These are phyloP conservation scores for Nepenthes mirabilis DNA, from an alignment of 148 eudicot genomes.

Conservation along the genomic window DNA sequence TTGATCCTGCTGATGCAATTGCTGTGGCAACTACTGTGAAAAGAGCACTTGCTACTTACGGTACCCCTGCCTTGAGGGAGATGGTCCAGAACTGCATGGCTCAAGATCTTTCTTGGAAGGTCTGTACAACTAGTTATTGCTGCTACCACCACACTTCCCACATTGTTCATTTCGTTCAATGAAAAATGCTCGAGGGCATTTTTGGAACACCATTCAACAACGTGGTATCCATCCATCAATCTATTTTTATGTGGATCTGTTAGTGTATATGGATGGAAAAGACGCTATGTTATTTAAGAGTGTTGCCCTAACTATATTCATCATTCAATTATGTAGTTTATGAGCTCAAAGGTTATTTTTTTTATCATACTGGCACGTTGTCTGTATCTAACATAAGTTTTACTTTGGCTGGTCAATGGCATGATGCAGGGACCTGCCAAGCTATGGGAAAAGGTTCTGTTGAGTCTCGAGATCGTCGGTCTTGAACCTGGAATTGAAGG, in stretches of 20 bases:
- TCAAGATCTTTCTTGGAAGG: slow-evolving; percentile 96
- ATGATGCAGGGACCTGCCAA: slow-evolving; percentile 63
- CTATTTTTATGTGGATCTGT: too few species aligned
- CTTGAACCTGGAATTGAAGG: slow-evolving; percentile 66
- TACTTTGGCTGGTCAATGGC: background rate
- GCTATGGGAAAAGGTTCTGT: slow-evolving; percentile 59
- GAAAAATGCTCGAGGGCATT: too few species aligned
- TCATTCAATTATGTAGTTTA: background rate
- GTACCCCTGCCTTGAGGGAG: slow-evolving; percentile 49
- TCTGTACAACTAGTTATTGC: slow-evolving; percentile 7
- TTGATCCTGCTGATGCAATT: slow-evolving; percentile 68
- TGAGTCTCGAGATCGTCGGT: slow-evolving; percentile 47
- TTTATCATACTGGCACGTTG: background rate
- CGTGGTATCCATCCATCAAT: too few species aligned
- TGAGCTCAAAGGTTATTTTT: background rate
- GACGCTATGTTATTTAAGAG: too few species aligned
- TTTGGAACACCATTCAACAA: too few species aligned
- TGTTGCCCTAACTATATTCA: background rate
- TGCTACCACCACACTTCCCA: too few species aligned
- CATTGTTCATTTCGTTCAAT: too few species aligned
- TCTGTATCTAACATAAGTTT: background rate
- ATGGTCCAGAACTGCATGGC: slow-evolving; percentile 88
- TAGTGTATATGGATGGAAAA: too few species aligned
- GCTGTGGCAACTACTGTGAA: slow-evolving; percentile 53
- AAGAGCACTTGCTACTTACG: slow-evolving; percentile 52